Evolutionary conservation across 2,329 filamentous ascomycete genomes (phyloP), one percentile per base, ranked within the genome.

Genomic region (Xylaria sp.): DNA sequence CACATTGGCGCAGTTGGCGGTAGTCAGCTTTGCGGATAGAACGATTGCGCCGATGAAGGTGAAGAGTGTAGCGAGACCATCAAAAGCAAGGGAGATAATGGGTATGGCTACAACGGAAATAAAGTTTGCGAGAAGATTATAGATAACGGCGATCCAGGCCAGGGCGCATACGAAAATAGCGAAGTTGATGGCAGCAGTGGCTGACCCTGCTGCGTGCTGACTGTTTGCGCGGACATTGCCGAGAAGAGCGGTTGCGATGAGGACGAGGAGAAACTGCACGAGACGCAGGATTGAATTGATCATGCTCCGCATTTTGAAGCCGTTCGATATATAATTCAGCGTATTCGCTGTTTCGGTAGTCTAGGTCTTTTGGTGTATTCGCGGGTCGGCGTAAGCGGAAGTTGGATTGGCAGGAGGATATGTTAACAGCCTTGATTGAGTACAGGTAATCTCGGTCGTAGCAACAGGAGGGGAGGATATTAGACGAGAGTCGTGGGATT

Each of bases 41-140:
- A 92, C 91, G 68, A 94, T 84, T 70, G 87, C 91, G 65, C 83
- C 87, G 78, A 92, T 90, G 76, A 94, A 88, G 72, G 88, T 90
- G 83, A 94, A 92, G 63, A 94, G 78, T 2, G 86, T 83, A 62
- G 89, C 87, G 37, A 89, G 74, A 35, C 62, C 70, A 61, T 79
- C 77, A 16, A 78, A 68, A 5, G 65, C 71, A 4, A 78, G 73
- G 1, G 71, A 44, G 53, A 72, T 71, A 23, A 76, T 59, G 61
- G 77, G 76, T 8, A 77, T 73, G 21, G 71, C 71, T 35, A 73
- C 18, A 29, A 71, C 53, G 25, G 69, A 35, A 61, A 78, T 66
- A 66, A 77, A 76, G 58, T 73, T 69, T 10, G 75, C 64, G 44
- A 74, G 47, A 1, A 78, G 21, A 42, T 71, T 75, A 63, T 76